Base-by-base conservation (phyloP, 306 rosid genomes). In the Vicia faba region DNA sequence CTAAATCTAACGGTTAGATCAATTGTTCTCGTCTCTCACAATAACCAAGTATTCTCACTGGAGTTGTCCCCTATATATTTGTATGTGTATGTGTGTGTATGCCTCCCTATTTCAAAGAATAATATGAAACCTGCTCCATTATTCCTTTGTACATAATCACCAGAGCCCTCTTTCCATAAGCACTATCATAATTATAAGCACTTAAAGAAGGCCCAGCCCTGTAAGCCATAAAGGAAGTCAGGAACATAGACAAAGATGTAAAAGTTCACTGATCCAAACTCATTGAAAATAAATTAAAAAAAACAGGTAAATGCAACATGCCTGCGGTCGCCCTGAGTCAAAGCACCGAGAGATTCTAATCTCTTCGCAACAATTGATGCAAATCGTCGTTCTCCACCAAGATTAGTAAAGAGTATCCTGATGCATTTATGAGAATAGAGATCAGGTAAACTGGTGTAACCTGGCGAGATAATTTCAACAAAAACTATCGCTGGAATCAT, bases 251-350 rank as follows among this genome's bases (percentile, higher is more conserved):
- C 38, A 62, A 56, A 74, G 50, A 82, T 31, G 73, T 66, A 62
- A 66, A 38, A 59, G 73, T 35, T 72, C 75, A 49, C 15, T 67
- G 51, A 64, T 8, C 64, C 33, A 70, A 45, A 54, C 28, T 51
- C 54, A 75, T 7, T 58, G 23, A 49, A 51, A 51, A 51, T 33
- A 5, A 68, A 76, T 51, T 26, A 64, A 41, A 57, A 41, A 57
- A 70, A 53, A 73, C 18, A 13, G 46, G 83, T 23, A 50, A 72
- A 72, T 28, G 59, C 74, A 77, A 81, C 86, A 69, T 79, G 79
- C 99, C 99, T 90, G 79, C 99, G 95, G 63, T 95, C 99, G 68
- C 99, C 99, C 78, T 95, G 99, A 36, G 99, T 95, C 76, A 95
- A 81, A 71, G 99, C 99, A 49, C 99, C 97, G 69, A 95, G 99